phyloP scores from a whole-genome alignment of 768 basidiomycete species.

The Naganishia onofrii region DNA sequence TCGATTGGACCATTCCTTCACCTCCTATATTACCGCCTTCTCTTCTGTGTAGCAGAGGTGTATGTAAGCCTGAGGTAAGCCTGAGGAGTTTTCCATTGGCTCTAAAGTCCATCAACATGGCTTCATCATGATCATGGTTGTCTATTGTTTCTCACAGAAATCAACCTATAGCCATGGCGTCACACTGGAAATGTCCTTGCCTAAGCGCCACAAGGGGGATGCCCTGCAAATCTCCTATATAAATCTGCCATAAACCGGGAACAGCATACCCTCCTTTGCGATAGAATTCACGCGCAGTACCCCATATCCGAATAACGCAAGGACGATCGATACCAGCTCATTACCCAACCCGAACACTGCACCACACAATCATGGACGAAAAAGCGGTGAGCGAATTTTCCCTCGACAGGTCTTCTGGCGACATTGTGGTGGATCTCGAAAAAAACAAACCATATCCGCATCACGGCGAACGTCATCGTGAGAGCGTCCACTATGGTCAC shows the following conservation, averaged over 20 bases:
- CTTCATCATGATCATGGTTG: neutral
- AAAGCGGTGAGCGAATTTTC: neutral
- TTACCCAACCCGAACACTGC: neutral
- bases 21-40: neutral
- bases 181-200: neutral
- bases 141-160: neutral
- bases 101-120: neutral
- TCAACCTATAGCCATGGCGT: neutral
- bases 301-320: neutral
- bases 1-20: neutral
- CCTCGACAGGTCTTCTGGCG: neutral
- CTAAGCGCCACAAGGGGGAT: neutral
- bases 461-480: neutral
- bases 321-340: neutral
- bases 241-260: no score
- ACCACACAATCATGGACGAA: neutral
- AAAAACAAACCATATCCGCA: neutral
- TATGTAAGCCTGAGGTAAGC: no score
- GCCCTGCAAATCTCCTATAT: no score
- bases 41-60: no score
- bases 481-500: neutral
- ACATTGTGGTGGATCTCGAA: neutral
- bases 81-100: slow-evolving; percentile 9
- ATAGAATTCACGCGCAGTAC: neutral
- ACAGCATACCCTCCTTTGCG: no score